phyloP scores from a whole-genome alignment of 1,284 basidiomycete species.

The Cutaneotrichosporon spelunceum region DNA sequence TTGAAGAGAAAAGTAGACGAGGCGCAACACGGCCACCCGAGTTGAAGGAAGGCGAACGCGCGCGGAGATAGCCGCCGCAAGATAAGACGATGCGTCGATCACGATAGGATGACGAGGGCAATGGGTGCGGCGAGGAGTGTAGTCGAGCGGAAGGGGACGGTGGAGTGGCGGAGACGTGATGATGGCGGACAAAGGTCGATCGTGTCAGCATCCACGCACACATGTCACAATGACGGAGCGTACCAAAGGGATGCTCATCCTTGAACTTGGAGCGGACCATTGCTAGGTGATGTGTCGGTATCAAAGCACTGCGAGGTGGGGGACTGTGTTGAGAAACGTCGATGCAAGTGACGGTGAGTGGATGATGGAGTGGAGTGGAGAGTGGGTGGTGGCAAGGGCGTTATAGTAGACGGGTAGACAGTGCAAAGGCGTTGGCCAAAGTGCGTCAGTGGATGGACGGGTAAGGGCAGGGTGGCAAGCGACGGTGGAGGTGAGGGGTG shows the following conservation, averaged over 20 bases:
- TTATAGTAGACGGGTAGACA: neutral
- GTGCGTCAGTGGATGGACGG: constrained; percentile 1
- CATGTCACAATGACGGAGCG: constrained; percentile 41
- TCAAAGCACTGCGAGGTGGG: constrained; percentile 1
- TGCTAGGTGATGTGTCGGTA: neutral
- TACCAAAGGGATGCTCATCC: constrained; percentile 98
- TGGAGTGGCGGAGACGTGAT: neutral
- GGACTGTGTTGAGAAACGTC: neutral
- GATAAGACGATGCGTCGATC: neutral
- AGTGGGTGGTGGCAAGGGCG: neutral
- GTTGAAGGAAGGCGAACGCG: neutral
- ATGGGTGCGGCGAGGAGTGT: neutral
- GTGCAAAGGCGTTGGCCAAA: neutral
- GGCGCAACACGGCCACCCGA: neutral
- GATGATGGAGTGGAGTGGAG: neutral
- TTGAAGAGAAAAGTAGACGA: constrained; percentile 44
- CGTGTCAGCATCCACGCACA: constrained; percentile 13
- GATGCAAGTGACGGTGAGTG: neutral
- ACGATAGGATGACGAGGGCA: neutral
- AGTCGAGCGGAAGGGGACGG: neutral
- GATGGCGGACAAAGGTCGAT: neutral
- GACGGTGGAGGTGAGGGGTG: neutral
- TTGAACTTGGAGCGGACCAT: constrained; percentile 98
- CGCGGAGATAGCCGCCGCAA: constrained; percentile 2
- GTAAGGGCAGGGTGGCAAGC: neutral